A percentile compares a stretch with the other conserved stretches of the same genome.
These are phyloP conservation scores for Aspergillus pseudonomiae DNA, from an alignment of 2,329 filamentous ascomycete genomes.

Conservation along the genomic window DNA sequence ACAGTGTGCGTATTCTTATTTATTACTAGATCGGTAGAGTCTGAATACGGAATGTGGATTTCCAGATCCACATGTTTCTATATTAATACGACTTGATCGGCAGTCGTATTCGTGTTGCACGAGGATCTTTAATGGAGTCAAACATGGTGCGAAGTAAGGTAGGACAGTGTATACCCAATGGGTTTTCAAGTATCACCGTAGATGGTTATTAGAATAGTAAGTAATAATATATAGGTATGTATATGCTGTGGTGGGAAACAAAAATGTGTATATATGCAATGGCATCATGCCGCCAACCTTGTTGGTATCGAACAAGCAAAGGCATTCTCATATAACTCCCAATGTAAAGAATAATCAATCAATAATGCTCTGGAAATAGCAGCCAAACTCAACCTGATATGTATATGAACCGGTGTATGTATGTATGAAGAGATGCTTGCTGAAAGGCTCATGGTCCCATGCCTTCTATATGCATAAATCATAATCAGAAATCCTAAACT, in stretches of 20 bases:
- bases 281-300: neutral
- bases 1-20: neutral
- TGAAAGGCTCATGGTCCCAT: neutral
- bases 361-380: neutral
- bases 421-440: neutral
- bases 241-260: neutral
- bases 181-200: neutral
- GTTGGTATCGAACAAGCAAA: neutral
- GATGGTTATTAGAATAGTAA: neutral
- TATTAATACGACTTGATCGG: constrained; percentile 2
- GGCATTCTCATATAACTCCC: neutral
- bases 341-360: neutral
- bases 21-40: neutral
- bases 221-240: neutral
- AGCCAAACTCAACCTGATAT: neutral
- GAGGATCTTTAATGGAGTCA: neutral
- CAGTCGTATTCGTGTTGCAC: constrained; percentile 1
- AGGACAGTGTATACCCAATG: neutral
- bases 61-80: neutral
- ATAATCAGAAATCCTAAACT: constrained; percentile 8
- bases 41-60: neutral
- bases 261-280: neutral
- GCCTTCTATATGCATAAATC: constrained; percentile 23
- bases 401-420: neutral
- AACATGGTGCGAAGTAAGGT: neutral